A percentile compares a stretch with the other conserved stretches of the same genome.
Evolutionary conservation across 371 early-diverging fungal species (phyloP).

Genomic region (Mucor sp.): DNA sequence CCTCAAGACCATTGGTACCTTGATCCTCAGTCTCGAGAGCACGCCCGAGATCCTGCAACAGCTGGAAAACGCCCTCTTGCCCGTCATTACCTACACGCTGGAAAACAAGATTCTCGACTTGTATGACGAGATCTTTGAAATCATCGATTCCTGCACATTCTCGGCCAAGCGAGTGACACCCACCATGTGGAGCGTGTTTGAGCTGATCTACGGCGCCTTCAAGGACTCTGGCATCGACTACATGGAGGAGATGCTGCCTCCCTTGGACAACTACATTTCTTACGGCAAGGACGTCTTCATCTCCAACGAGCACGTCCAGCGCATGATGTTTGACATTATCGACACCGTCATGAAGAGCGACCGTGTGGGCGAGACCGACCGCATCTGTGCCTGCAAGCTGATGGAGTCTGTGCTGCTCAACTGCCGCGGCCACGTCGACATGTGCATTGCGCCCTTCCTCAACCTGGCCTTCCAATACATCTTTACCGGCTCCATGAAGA

Average conservation of each 20-base stretch:
- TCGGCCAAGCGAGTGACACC: conserved; percentile 80
- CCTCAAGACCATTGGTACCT: conserved; percentile 84
- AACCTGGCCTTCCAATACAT: conserved; percentile 69
- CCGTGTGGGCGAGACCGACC: conserved; percentile 69
- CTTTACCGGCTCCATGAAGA: conserved; percentile 60
- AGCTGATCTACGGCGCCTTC: conserved; percentile 71
- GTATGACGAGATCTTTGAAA: conserved; percentile 86
- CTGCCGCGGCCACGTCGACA: conserved; percentile 75
- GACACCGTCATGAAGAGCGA: conserved; percentile 75
- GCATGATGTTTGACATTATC: conserved; percentile 69
- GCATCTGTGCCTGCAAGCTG: conserved; percentile 75
- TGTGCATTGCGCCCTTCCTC: conserved; percentile 62
- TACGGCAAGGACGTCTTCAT: conserved; percentile 78
- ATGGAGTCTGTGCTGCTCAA: conserved; percentile 80
- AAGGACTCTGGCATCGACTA: conserved; percentile 79
- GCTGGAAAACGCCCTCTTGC: conserved; percentile 75
- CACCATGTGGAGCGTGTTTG: conserved; percentile 84
- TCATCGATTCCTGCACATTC: conserved; percentile 84
- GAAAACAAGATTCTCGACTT: conserved; percentile 74
- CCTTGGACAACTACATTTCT: conserved; percentile 87
- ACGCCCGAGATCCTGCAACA: conserved; percentile 64
- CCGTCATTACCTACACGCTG: conserved; percentile 73
- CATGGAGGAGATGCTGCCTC: conserved; percentile 81
- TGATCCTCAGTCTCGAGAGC: conserved; percentile 74
- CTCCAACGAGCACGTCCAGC: conserved; percentile 60